These are phyloP conservation scores for Hemileccinum hortonii DNA, from an alignment of 1,284 basidiomycete genomes.

Conservation along the genomic window DNA sequence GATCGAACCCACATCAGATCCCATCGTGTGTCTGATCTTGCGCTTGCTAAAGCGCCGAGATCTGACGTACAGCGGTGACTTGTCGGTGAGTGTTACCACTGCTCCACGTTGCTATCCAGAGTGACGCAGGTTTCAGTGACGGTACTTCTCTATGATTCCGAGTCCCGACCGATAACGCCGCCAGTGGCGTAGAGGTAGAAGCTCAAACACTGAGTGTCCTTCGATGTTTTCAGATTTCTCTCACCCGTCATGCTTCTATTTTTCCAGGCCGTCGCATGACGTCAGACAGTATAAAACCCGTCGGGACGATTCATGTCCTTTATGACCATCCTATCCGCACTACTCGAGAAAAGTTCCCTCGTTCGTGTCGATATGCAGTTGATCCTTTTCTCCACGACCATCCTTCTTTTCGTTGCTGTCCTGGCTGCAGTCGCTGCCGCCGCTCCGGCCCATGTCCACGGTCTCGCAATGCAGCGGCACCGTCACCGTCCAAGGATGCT, in stretches of 20 bases:
- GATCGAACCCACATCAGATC: neutral
- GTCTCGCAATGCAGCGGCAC: neutral
- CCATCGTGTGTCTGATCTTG: no score
- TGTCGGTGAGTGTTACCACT: neutral
- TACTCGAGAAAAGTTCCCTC: neutral
- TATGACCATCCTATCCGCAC: neutral
- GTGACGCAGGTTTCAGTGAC: neutral
- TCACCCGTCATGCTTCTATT: neutral
- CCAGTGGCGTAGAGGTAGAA: neutral
- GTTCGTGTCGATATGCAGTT: conserved; percentile 2
- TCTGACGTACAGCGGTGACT: neutral
- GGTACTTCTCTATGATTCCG: neutral
- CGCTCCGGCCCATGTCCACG: neutral
- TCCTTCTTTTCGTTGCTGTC: conserved; percentile 5
- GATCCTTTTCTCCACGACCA: neutral
- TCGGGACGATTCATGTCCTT: neutral
- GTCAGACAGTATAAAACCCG: conserved; percentile 11
- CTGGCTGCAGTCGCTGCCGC: conserved; percentile 1
- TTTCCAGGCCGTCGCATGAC: neutral
- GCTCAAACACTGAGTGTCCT: neutral
- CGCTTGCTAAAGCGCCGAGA: no score
- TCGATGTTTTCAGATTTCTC: neutral
- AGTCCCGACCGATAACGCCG: neutral
- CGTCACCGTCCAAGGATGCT: neutral
- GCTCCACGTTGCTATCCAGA: neutral